Percentiles rank a stretch among this genome's conserved stretches.
Evolutionary conservation across 345 rosid genomes (phyloP).

Genomic region (Citrus sp.): DNA sequence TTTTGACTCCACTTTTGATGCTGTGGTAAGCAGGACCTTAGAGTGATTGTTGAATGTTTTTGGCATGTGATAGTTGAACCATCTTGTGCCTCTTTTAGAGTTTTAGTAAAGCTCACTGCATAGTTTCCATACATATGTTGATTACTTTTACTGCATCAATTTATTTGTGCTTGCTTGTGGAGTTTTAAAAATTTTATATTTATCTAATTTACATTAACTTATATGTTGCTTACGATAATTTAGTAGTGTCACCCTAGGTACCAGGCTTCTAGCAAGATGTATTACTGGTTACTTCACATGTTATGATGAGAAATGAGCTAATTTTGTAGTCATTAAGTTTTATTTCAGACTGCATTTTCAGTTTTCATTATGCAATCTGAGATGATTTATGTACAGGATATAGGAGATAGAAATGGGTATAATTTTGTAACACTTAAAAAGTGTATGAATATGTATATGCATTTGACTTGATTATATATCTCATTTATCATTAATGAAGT

Average conservation of each 20-base stretch:
- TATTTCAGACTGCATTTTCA: neutral
- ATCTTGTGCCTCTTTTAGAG: neutral
- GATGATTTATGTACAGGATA: neutral
- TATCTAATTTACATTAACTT: neutral
- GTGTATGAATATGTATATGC: neutral
- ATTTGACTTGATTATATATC: neutral
- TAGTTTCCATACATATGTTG: neutral
- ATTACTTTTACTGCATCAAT: neutral
- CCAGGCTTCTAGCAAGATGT: neutral
- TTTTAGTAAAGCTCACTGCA: neutral
- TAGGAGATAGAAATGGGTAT: neutral
- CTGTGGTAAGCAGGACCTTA: conserved; percentile 52
- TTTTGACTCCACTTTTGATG: conserved; percentile 97
- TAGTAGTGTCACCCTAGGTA: neutral
- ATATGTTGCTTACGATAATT: neutral
- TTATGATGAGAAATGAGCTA: neutral
- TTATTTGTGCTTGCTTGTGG: neutral
- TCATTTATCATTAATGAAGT: neutral
- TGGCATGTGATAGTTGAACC: neutral
- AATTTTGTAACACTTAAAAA: neutral
- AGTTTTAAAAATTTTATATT: neutral
- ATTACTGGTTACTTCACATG: neutral
- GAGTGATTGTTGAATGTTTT: neutral
- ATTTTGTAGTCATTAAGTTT: neutral
- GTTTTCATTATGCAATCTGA: neutral